Conservation (phyloP, 2,329 filamentous ascomycete species). For the Elsinoe fawcettii region DNA sequence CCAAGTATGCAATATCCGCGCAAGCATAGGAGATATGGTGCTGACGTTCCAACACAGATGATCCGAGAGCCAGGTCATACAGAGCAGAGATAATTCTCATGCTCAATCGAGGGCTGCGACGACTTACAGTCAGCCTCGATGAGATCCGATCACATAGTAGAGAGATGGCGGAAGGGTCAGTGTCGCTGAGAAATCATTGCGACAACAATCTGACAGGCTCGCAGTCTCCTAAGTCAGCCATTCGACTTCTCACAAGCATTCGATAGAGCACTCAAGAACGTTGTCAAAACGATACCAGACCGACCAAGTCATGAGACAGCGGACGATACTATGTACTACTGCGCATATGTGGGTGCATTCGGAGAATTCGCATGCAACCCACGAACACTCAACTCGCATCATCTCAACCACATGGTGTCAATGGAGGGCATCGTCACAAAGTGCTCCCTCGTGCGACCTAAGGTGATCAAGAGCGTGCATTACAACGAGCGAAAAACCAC, state of each 20-base stretch:
- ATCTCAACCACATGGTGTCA: conserved; percentile 94
- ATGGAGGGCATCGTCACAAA: conserved; percentile 96
- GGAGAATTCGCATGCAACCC: conserved; percentile 93
- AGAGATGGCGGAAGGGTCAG: conserved; percentile 64
- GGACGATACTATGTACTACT: conserved; percentile 81
- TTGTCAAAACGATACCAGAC: conserved; percentile 71
- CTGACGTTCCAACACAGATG: conserved; percentile 37
- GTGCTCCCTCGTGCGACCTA: conserved; percentile 88
- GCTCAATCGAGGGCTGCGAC: conserved; percentile 54
- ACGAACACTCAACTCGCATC: conserved; percentile 76
- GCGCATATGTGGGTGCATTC: conserved; percentile 93
- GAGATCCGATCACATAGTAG: conserved; percentile 81
- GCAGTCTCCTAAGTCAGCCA: conserved; percentile 69
- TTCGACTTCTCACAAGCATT: conserved; percentile 88
- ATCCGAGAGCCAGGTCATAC: conserved; percentile 62
- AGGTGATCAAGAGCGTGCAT: conserved; percentile 97
- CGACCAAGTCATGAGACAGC: conserved; percentile 67
- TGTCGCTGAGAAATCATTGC: background rate
- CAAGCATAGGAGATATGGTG: conserved; percentile 14
- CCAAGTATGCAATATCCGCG: conserved; percentile 55
- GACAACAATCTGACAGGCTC: background rate
- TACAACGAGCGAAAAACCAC: conserved; percentile 81
- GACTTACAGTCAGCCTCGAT: conserved; percentile 62
- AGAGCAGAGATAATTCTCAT: conserved; percentile 78
- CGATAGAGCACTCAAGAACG: conserved; percentile 80